Conservation (phyloP, 2,329 filamentous ascomycete genomes). For the Colletotrichum echinochloae region DNA sequence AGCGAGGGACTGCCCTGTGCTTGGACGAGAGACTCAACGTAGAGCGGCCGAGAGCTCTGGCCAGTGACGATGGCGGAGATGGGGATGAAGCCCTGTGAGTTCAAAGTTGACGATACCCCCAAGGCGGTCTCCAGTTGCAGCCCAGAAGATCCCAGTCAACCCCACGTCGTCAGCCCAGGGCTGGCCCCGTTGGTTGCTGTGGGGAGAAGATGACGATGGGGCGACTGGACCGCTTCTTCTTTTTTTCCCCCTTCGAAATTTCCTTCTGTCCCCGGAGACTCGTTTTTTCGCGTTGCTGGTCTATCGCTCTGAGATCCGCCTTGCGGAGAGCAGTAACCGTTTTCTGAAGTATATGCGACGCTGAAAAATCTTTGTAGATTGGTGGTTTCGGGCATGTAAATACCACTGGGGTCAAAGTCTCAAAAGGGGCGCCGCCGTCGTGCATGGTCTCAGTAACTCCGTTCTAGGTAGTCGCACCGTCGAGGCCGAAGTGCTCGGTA, state of each 20-base stretch:
- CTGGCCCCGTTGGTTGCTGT: conserved; percentile 40
- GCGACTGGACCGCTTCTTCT: conserved; percentile 28
- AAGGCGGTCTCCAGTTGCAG: conserved; percentile 17
- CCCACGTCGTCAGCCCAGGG: conserved; percentile 39
- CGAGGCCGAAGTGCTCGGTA: conserved; percentile 26
- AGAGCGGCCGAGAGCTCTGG: conserved; percentile 37
- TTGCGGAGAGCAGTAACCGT: conserved; percentile 17
- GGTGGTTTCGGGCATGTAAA: conserved; percentile 17
- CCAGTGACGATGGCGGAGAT: conserved; percentile 37
- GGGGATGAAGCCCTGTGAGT: conserved; percentile 37
- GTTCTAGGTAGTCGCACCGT: conserved; percentile 16
- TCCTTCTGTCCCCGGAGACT: conserved; percentile 22
- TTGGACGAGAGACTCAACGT: conserved; percentile 30
- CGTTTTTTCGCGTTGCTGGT: conserved; percentile 31
- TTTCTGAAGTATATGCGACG: conserved; percentile 20
- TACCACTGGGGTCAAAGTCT: neutral
- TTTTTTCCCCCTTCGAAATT: conserved; percentile 9
- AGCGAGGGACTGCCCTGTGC: conserved; percentile 34
- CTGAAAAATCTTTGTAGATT: conserved; percentile 20
- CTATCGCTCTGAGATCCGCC: conserved; percentile 27
- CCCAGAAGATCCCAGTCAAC: conserved; percentile 33
- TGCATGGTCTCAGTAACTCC: conserved; percentile 18
- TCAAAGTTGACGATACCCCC: conserved; percentile 28
- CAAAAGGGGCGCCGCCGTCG: conserved; percentile 1
- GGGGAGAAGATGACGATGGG: conserved; percentile 41